These are phyloP conservation scores for Cryptococcus depauperatus DNA, from an alignment of 1,284 basidiomycete genomes.

Conservation along the genomic window DNA sequence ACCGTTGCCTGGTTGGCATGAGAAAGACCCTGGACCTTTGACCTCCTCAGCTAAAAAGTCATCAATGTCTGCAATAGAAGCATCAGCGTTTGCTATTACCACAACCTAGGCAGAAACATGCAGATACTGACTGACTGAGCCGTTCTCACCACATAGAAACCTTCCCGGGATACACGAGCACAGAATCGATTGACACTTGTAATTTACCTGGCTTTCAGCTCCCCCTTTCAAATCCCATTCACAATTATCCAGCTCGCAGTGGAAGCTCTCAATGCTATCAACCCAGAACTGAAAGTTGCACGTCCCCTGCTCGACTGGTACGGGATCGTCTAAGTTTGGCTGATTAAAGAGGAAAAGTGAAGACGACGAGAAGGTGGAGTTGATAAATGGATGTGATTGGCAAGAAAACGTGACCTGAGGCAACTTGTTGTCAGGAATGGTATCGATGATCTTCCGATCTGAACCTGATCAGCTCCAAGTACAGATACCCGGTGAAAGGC, in stretches of 20 bases:
- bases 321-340: not conserved
- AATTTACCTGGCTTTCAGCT: slow-evolving; percentile 59
- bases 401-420: slow-evolving; percentile 95
- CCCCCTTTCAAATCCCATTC: slow-evolving; percentile 37
- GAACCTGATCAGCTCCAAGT: not conserved
- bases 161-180: slow-evolving; percentile 85
- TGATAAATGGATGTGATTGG: slow-evolving; percentile 41
- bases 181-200: slow-evolving; percentile 71
- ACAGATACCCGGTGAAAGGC: not conserved
- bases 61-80: slow-evolving; percentile 61
- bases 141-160: slow-evolving; percentile 92
- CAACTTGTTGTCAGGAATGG: slow-evolving; percentile 68
- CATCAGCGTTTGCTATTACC: not conserved
- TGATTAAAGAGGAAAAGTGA: not conserved
- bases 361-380: slow-evolving; percentile 12
- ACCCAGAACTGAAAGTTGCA: slow-evolving; percentile 98
- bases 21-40: slow-evolving; percentile 81
- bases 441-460: slow-evolving; percentile 84
- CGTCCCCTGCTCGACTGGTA: slow-evolving; percentile 40
- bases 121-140: slow-evolving; percentile 69
- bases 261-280: slow-evolving; percentile 86
- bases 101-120: not conserved
- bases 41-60: slow-evolving; percentile 88
- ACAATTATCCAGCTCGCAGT: slow-evolving; percentile 66
- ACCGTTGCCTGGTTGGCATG: slow-evolving; percentile 60